phyloP scores from a whole-genome alignment of 768 basidiomycete genomes.

The Punctularia strigosozonata region DNA sequence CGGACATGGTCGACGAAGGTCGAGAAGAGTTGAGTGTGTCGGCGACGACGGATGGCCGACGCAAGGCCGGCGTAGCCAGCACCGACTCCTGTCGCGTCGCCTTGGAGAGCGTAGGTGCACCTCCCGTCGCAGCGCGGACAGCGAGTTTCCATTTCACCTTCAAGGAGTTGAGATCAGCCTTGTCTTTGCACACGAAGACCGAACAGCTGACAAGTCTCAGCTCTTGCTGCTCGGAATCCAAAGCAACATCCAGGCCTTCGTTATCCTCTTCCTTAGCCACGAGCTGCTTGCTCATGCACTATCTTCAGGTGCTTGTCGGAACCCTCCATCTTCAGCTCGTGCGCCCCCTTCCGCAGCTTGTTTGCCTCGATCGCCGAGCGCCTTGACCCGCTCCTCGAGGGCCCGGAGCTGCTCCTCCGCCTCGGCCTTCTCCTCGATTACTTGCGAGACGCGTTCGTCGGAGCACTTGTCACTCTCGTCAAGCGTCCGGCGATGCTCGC shows the following conservation, averaged over 20 bases:
- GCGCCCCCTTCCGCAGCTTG: conserved; percentile 46
- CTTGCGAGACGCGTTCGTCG: conserved; percentile 29
- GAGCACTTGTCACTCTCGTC: conserved; percentile 36
- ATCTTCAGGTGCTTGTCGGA: conserved; percentile 79
- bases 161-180: neutral
- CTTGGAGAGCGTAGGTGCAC: conserved; percentile 35
- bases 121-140: conserved; percentile 42
- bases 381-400: conserved; percentile 35
- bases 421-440: conserved; percentile 45
- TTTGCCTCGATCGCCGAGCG: conserved; percentile 49
- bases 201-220: conserved; percentile 63
- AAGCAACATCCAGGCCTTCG: conserved; percentile 76
- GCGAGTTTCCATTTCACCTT: conserved; percentile 45
- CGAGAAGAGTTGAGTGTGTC: conserved; percentile 36
- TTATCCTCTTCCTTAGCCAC: conserved; percentile 66
- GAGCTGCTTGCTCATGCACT: conserved; percentile 53
- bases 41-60: too few species aligned
- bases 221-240: conserved; percentile 93
- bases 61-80: too few species aligned
- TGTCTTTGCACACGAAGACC: conserved; percentile 1
- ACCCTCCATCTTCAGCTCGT: conserved; percentile 67
- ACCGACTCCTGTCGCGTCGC: conserved; percentile 41
- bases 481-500: conserved; percentile 34
- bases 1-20: conserved; percentile 46
- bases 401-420: conserved; percentile 37